Percentiles rank a stretch among this genome's conserved stretches.
Evolutionary conservation across 164 flowering plant genomes (phyloP).

Genomic region (Sedum album): DNA sequence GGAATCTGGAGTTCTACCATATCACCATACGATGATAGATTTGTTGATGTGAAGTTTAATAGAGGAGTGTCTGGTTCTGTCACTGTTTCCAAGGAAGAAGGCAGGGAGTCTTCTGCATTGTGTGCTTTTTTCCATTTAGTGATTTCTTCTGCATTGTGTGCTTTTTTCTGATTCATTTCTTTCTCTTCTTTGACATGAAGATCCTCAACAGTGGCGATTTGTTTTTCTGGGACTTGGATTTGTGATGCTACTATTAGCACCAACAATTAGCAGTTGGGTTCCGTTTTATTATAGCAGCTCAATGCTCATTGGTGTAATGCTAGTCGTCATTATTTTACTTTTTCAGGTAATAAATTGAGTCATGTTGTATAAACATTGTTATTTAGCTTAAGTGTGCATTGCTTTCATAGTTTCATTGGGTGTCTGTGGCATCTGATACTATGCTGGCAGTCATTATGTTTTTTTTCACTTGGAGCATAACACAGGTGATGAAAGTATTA

Average conservation of each 20-base stretch:
- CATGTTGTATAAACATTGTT: too few species aligned
- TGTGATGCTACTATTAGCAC: slow-evolving; percentile 53
- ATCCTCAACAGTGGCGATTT: slow-evolving; percentile 73
- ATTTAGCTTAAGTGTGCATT: too few species aligned
- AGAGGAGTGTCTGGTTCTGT: slow-evolving; percentile 53
- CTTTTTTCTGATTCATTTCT: too few species aligned
- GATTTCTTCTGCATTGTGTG: slow-evolving; percentile 11
- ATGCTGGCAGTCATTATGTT: neutral
- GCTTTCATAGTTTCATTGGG: neutral
- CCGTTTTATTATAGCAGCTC: slow-evolving; percentile 92
- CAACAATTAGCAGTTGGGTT: slow-evolving; percentile 74
- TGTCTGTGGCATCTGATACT: neutral
- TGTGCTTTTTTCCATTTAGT: neutral
- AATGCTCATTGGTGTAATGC: slow-evolving; percentile 73
- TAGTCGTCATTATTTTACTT: slow-evolving; percentile 60
- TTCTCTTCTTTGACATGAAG: slow-evolving; percentile 37
- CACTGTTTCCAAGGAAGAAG: slow-evolving; percentile 52
- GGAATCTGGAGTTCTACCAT: slow-evolving; percentile 50
- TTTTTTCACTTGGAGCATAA: too few species aligned
- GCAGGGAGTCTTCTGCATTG: slow-evolving; percentile 19
- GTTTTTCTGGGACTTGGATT: slow-evolving; percentile 52
- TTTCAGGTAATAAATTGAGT: slow-evolving; percentile 68
- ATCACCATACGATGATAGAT: slow-evolving; percentile 75
- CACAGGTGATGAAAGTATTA: slow-evolving; percentile 78
- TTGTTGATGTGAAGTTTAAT: slow-evolving; percentile 65